These are phyloP conservation scores for Cordyceps fumosorosea DNA, from an alignment of 2,329 filamentous ascomycete genomes.

Conservation along the genomic window DNA sequence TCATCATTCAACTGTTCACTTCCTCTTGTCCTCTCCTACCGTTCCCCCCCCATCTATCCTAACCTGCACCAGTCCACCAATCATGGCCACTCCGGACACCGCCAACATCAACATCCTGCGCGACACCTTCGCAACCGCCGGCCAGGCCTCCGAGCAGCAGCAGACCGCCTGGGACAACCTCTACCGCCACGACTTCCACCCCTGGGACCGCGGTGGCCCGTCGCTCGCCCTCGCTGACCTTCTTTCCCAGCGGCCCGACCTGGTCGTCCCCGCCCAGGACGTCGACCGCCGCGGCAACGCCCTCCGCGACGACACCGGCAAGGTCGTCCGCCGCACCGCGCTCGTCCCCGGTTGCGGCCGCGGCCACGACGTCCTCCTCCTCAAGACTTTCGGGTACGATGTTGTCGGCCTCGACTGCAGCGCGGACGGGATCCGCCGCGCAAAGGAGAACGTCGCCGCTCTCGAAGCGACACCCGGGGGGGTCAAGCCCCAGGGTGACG, in stretches of 20 bases:
- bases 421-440: constrained; percentile 37
- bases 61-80: background rate
- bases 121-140: constrained; percentile 28
- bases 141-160: constrained; percentile 30
- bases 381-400: constrained; percentile 71
- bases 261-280: constrained; percentile 33
- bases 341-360: constrained; percentile 77
- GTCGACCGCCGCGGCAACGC: constrained; percentile 25
- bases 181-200: constrained; percentile 39
- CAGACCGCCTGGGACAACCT: constrained; percentile 39
- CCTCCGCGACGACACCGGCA: constrained; percentile 19
- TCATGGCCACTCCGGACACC: constrained; percentile 14
- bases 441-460: constrained; percentile 35
- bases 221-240: constrained; percentile 49
- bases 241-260: constrained; percentile 37
- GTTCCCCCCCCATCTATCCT: too few relatives aligned
- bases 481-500: constrained; percentile 31
- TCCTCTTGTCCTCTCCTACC: background rate
- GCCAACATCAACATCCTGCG: constrained; percentile 22
- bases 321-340: constrained; percentile 34
- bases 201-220: constrained; percentile 51
- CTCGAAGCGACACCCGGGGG: constrained; percentile 29
- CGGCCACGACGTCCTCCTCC: constrained; percentile 73
- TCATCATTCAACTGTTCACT: background rate
- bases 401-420: constrained; percentile 68